Percentiles rank a stretch among this genome's conserved stretches.
phyloP scores from a whole-genome alignment of 2,329 filamentous ascomycete genomes.

The Bipolaris bicolor region DNA sequence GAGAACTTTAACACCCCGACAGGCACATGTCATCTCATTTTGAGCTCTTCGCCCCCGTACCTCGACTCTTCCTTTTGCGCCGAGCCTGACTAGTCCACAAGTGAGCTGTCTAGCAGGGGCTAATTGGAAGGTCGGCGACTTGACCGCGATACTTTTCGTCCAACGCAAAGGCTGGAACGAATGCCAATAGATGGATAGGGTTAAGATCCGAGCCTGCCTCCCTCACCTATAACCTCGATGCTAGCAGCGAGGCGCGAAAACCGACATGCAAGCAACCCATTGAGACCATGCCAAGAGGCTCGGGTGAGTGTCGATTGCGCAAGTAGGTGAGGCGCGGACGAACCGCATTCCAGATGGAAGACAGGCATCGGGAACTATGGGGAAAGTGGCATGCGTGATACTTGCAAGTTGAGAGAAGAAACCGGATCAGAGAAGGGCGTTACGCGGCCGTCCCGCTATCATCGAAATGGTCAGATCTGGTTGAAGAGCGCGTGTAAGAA shows the following conservation, averaged over 20 bases:
- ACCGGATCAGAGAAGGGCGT: constrained; percentile 26
- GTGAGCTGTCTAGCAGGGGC: constrained; percentile 36
- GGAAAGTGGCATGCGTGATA: constrained; percentile 73
- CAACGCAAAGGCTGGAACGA: constrained; percentile 54
- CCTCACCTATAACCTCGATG: constrained; percentile 51
- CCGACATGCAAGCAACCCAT: constrained; percentile 53
- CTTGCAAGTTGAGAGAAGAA: constrained; percentile 46
- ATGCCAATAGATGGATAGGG: constrained; percentile 84
- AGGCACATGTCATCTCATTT: constrained; percentile 74
- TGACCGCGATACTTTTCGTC: constrained; percentile 51
- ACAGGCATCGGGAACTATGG: constrained; percentile 77
- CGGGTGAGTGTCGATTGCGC: constrained; percentile 59
- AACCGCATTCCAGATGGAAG: constrained; percentile 67
- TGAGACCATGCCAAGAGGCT: constrained; percentile 65
- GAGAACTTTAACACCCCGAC: constrained; percentile 73
- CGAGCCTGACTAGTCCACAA: constrained; percentile 23
- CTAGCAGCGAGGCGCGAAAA: constrained; percentile 47
- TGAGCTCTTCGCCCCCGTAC: constrained; percentile 53
- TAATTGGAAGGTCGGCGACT: constrained; percentile 74
- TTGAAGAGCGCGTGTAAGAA: constrained; percentile 9
- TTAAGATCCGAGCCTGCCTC: constrained; percentile 89
- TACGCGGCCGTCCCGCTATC: constrained; percentile 32
- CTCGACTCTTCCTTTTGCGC: constrained; percentile 52
- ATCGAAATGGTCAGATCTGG: constrained; percentile 39
- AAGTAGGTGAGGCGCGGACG: constrained; percentile 49